phyloP scores from a whole-genome alignment of 2,329 filamentous ascomycete genomes.

The Boeremia lycopersici region DNA sequence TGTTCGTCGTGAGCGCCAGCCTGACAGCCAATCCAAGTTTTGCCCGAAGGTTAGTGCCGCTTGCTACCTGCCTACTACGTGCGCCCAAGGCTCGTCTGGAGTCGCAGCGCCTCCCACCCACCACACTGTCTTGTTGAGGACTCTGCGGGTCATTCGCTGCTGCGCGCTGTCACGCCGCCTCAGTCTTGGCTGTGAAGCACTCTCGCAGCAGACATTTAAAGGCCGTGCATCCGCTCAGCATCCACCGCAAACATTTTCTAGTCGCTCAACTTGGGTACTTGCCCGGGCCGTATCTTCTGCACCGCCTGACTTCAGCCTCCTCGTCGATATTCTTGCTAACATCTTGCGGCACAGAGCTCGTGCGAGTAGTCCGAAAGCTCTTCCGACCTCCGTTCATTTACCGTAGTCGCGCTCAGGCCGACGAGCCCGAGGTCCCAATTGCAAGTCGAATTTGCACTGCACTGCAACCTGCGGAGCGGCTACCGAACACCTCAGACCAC shows the following conservation, averaged over 20 bases:
- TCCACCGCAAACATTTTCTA: conserved; percentile 6
- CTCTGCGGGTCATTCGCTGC: conserved; percentile 3
- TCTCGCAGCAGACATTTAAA: not conserved
- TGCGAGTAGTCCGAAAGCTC: conserved; percentile 14
- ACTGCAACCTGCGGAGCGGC: conserved; percentile 15
- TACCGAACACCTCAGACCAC: conserved; percentile 1
- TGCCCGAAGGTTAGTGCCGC: conserved; percentile 36
- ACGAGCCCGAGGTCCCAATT: conserved; percentile 9
- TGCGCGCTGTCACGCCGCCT: conserved; percentile 1
- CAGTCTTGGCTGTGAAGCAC: conserved; percentile 1
- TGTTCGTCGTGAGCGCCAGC: conserved; percentile 9
- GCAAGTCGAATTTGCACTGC: conserved; percentile 3
- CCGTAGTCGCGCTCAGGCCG: conserved; percentile 7
- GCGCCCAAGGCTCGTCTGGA: conserved; percentile 20
- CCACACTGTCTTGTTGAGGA: conserved; percentile 4
- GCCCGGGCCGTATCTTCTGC: not conserved
- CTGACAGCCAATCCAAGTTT: conserved; percentile 18
- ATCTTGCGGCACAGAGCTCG: conserved; percentile 18
- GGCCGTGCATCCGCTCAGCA: conserved; percentile 2
- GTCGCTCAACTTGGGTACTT: not conserved
- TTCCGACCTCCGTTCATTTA: conserved; percentile 17
- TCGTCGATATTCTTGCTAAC: conserved; percentile 23
- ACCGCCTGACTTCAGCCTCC: not conserved
- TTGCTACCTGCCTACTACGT: conserved; percentile 20
- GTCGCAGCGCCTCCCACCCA: conserved; percentile 14